Evolutionary conservation across 2,329 filamentous ascomycete genomes (phyloP).

Genomic region (Pezicula radicicola): DNA sequence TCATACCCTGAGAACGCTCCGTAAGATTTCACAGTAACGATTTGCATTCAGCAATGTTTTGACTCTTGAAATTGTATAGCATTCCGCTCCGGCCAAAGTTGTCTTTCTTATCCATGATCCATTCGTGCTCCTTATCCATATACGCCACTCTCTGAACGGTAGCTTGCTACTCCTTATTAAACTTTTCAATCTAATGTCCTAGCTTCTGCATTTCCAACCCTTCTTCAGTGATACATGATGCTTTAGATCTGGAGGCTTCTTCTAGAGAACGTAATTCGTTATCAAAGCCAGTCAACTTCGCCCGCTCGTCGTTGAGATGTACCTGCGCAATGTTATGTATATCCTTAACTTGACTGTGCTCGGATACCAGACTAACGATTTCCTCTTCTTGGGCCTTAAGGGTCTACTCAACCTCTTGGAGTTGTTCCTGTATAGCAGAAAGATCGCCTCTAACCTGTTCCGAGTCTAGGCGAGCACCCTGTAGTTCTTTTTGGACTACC

Average conservation of each 20-base stretch:
- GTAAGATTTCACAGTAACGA: constrained; percentile 80
- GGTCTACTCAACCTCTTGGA: constrained; percentile 76
- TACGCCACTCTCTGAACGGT: constrained; percentile 71
- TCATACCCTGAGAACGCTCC: constrained; percentile 96
- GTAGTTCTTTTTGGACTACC: constrained; percentile 87
- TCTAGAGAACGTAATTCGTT: constrained; percentile 88
- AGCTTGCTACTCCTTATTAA: constrained; percentile 85
- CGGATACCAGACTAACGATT: constrained; percentile 65
- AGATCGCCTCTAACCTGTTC: constrained; percentile 90
- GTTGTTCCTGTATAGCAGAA: constrained; percentile 80
- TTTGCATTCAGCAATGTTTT: constrained; percentile 90
- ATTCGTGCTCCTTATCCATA: constrained; percentile 89
- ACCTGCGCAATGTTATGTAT: constrained; percentile 80
- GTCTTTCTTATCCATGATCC: constrained; percentile 89
- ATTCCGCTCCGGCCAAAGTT: constrained; percentile 87
- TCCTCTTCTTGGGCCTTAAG: constrained; percentile 80
- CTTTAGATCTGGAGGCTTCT: constrained; percentile 79
- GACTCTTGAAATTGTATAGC: constrained; percentile 87
- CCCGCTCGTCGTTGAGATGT: constrained; percentile 82
- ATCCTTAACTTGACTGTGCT: constrained; percentile 71
- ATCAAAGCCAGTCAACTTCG: constrained; percentile 90
- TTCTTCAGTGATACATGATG: constrained; percentile 83
- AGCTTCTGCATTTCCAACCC: constrained; percentile 92
- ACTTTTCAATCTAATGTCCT: constrained; percentile 87
- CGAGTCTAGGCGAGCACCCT: constrained; percentile 80